These are phyloP conservation scores for Arthrobotrys conoides DNA, from an alignment of 2,329 filamentous ascomycete species.

Conservation along the genomic window DNA sequence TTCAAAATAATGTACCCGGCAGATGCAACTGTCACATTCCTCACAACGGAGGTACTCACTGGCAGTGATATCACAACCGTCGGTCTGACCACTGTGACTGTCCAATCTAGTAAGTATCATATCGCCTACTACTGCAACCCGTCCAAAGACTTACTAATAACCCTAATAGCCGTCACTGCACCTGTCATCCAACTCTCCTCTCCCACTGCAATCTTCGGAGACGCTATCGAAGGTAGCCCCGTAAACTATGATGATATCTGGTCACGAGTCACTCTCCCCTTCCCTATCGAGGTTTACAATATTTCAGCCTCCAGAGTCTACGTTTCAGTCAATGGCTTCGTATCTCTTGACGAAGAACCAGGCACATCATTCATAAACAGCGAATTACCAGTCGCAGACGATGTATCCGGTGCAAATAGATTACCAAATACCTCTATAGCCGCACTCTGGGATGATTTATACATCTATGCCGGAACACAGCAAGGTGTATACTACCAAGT, in stretches of 20 bases:
- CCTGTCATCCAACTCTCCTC: conserved; percentile 46
- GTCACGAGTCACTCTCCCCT: conserved; percentile 25
- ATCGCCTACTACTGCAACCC: not conserved
- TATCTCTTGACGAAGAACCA: conserved; percentile 47
- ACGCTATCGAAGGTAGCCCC: conserved; percentile 38
- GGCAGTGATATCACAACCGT: conserved; percentile 27
- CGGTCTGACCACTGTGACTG: conserved; percentile 36
- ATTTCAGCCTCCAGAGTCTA: conserved; percentile 36
- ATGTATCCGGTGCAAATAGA: conserved; percentile 28
- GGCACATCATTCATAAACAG: conserved; percentile 56
- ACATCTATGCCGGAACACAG: conserved; percentile 49
- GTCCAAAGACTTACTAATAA: not conserved
- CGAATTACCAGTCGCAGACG: conserved; percentile 32
- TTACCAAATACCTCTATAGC: conserved; percentile 44
- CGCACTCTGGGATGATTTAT: conserved; percentile 58
- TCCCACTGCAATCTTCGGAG: conserved; percentile 47
- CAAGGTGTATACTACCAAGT: conserved; percentile 59
- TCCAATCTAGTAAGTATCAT: conserved; percentile 51
- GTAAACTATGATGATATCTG: conserved; percentile 50
- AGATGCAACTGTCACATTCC: conserved; percentile 47
- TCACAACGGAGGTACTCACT: conserved; percentile 36
- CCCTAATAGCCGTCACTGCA: conserved; percentile 43
- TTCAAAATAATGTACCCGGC: not conserved
- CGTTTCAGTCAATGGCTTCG: conserved; percentile 57
- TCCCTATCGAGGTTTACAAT: conserved; percentile 51